Conservation (phyloP, 108 stramenopile species). For the Pseudonitzschia pungens region DNA sequence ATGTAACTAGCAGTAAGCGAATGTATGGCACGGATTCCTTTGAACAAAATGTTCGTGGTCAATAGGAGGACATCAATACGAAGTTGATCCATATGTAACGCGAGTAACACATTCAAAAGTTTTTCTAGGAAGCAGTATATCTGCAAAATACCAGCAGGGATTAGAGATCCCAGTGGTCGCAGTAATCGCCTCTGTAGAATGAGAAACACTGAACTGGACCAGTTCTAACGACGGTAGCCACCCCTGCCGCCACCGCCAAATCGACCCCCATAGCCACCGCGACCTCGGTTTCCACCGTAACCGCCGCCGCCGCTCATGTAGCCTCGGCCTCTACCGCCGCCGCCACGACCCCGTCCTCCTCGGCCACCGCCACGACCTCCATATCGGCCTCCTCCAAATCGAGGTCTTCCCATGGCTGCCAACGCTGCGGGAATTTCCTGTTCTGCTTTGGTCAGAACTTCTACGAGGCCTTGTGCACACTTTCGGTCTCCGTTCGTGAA, state of each 20-base stretch:
- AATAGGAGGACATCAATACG: too few species aligned
- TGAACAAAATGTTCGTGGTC: too few species aligned
- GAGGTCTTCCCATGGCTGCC: constrained; percentile 71
- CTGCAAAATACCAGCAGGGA: not conserved
- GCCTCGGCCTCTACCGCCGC: constrained; percentile 64
- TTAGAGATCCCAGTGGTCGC: not conserved
- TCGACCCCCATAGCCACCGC: constrained; percentile 21
- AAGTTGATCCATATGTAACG: too few species aligned
- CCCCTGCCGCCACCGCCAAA: constrained; percentile 32
- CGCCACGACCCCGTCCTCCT: constrained; percentile 47
- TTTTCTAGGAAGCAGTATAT: not conserved
- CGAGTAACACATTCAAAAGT: not conserved
- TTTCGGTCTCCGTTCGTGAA: constrained; percentile 87
- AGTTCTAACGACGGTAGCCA: constrained; percentile 7
- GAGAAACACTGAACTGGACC: not conserved
- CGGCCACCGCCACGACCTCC: constrained; percentile 50
- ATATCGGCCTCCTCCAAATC: constrained; percentile 59
- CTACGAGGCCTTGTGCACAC: constrained; percentile 78
- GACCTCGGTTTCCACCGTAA: constrained; percentile 31
- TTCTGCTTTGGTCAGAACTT: constrained; percentile 79
- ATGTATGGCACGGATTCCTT: too few species aligned
- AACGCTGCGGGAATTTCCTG: constrained; percentile 82
- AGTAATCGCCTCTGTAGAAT: not conserved
- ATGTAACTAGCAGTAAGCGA: too few species aligned
- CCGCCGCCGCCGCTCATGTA: constrained; percentile 55